Evolutionary conservation across 139 green algal species (phyloP), one percentile per base, ranked within the genome.

Genomic region (Haematococcus sp.): DNA sequence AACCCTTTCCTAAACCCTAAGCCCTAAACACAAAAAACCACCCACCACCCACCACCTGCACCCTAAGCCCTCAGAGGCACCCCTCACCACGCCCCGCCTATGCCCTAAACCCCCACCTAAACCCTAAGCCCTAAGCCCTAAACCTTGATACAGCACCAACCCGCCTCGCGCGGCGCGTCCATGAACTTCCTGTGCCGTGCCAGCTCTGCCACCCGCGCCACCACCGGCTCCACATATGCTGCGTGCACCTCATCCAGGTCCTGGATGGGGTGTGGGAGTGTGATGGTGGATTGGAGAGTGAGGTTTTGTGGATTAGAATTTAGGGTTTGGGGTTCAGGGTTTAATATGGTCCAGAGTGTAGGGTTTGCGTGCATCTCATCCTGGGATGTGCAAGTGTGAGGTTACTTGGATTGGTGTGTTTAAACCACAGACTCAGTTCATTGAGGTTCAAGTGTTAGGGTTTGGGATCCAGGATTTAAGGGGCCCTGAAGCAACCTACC

Each of bases 141-240:
- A 49, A 11, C 7, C 40, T 19, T 49, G 40, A 7, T 19, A 49
- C 7, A 7, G 11, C 11, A 11, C 20, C 7, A 40, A 52, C 11
- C 55, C 31, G 15, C 5, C n/a, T 75, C 52, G n/a, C 51, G 49
- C 22, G 52, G 20, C 2, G 9, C 73, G 49, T 74, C 68, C 17
- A 60, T 56, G 71, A 79, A 91, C 84, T 93, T 92, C 68, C 87
- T 78, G 73, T 90, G 80, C 9, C 20, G 25, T 20, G 63, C 15
- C 30, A 93, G 64, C 16, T 71, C 51, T 4, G 56, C 63, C 55
- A 87, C 59, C 11, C 73, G 55, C 4, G 65, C 60, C 32, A 86
- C 40, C 17, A 90, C 54, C 0, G 88, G 88, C 72, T 91, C 82
- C 49, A 91, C 83, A 75, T 85, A 94, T 1, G 61, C n/a, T 17